Conservation (phyloP, 1,284 basidiomycete genomes). For the Sutorius eximius region DNA sequence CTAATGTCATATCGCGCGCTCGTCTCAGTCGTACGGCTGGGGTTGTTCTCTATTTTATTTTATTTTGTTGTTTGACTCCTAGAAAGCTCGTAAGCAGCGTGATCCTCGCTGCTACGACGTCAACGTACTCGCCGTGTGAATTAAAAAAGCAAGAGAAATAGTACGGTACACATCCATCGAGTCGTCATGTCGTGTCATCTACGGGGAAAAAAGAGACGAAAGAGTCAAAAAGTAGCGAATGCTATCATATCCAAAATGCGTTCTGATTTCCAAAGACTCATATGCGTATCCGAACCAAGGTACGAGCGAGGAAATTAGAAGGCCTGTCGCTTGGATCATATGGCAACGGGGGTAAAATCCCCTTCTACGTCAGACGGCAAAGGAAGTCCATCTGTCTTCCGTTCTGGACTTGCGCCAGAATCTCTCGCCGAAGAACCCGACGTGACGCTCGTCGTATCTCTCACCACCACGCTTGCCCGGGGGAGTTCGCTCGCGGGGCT, state of each 20-base stretch:
- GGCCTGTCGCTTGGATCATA: slow-evolving; percentile 22
- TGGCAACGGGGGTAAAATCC: slow-evolving; percentile 29
- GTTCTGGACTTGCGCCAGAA: slow-evolving; percentile 31
- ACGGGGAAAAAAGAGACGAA: neutral
- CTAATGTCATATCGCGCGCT: no score
- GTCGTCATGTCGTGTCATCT: slow-evolving; percentile 14
- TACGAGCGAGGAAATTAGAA: slow-evolving; percentile 18
- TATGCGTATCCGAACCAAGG: slow-evolving; percentile 1
- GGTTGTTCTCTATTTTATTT: no score
- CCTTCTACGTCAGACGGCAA: slow-evolving; percentile 17
- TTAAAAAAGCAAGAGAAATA: slow-evolving; percentile 22
- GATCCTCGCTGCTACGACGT: no score
- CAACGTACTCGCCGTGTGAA: no score
- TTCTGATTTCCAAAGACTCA: slow-evolving; percentile 11
- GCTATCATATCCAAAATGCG: slow-evolving; percentile 17
- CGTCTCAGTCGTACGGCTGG: no score
- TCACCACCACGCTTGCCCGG: slow-evolving; percentile 39
- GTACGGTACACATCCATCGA: slow-evolving; percentile 28
- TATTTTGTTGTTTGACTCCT: no score
- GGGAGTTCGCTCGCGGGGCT: slow-evolving; percentile 50
- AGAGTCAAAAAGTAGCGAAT: neutral
- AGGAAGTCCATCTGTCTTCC: slow-evolving; percentile 19
- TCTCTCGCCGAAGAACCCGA: slow-evolving; percentile 32
- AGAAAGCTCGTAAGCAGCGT: no score
- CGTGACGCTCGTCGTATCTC: slow-evolving; percentile 33